These are phyloP conservation scores for Rhizophagus sp. DNA, from an alignment of 192 early-diverging fungal species.

Conservation along the genomic window DNA sequence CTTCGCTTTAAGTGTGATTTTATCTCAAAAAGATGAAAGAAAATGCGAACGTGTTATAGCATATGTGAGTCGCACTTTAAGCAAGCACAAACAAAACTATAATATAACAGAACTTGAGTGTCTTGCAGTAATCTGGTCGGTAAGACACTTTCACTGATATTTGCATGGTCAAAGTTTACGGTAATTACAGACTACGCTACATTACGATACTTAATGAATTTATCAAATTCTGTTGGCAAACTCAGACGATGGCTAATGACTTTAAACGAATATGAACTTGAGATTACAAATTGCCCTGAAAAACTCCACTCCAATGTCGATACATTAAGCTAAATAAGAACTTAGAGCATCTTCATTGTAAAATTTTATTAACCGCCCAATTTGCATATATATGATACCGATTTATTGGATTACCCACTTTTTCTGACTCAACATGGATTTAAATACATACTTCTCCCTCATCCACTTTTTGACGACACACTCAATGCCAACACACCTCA, in stretches of 20 bases:
- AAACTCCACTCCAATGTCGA: neutral
- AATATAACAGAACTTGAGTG: neutral
- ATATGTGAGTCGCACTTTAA: neutral
- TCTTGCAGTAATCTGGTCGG: neutral
- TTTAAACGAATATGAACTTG: neutral
- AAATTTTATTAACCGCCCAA: too few relatives aligned
- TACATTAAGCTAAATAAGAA: neutral
- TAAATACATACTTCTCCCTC: neutral
- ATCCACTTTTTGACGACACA: neutral
- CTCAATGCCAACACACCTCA: neutral
- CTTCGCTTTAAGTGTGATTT: neutral
- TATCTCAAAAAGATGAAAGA: neutral
- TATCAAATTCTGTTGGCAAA: too few relatives aligned
- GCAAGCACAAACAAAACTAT: neutral
- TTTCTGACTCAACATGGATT: neutral
- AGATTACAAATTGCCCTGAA: neutral
- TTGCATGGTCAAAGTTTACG: neutral
- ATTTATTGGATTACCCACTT: neutral
- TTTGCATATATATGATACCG: too few relatives aligned
- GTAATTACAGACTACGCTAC: neutral
- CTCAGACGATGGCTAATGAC: neutral
- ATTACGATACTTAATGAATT: neutral
- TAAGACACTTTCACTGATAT: neutral
- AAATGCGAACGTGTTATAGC: neutral
- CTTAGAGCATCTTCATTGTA: too few relatives aligned